phyloP scores from a whole-genome alignment of 2,329 filamentous ascomycete genomes.

The Tolypocladium nubicola region DNA sequence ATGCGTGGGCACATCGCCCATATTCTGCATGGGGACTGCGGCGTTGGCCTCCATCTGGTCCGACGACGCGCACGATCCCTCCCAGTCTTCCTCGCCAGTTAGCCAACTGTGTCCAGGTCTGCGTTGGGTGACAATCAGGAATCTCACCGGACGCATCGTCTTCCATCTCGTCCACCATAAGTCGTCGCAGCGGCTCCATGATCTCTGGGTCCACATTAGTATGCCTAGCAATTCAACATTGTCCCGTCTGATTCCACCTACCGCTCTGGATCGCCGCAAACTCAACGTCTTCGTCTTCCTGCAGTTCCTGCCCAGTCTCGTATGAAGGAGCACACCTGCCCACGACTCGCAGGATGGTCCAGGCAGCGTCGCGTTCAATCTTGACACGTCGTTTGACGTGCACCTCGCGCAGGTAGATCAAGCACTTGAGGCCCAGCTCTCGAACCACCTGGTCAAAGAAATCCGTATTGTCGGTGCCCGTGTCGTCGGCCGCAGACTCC shows the following conservation, averaged over 20 bases:
- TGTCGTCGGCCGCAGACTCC: constrained; percentile 16
- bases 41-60: constrained; percentile 41
- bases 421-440: constrained; percentile 33
- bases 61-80: constrained; percentile 42
- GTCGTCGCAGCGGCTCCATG: constrained; percentile 35
- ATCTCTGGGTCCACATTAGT: constrained; percentile 20
- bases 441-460: constrained; percentile 16
- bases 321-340: constrained; percentile 31
- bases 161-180: constrained; percentile 48
- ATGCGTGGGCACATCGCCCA: constrained; percentile 6
- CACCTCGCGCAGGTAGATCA: constrained; percentile 34
- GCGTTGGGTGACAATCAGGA: neutral
- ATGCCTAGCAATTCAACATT: neutral
- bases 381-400: constrained; percentile 30
- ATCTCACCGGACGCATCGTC: constrained; percentile 51
- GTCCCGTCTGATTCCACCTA: constrained; percentile 9
- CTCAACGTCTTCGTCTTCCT: constrained; percentile 18
- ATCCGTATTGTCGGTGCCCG: constrained; percentile 1
- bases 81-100: constrained; percentile 34
- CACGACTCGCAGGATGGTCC: constrained; percentile 30
- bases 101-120: neutral
- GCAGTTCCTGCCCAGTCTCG: constrained; percentile 16
- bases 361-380: constrained; percentile 31
- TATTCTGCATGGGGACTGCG: constrained; percentile 30
- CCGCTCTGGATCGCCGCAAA: constrained; percentile 15